Evolutionary conservation across 768 basidiomycete genomes (phyloP).

Genomic region (Suillus weaverae): DNA sequence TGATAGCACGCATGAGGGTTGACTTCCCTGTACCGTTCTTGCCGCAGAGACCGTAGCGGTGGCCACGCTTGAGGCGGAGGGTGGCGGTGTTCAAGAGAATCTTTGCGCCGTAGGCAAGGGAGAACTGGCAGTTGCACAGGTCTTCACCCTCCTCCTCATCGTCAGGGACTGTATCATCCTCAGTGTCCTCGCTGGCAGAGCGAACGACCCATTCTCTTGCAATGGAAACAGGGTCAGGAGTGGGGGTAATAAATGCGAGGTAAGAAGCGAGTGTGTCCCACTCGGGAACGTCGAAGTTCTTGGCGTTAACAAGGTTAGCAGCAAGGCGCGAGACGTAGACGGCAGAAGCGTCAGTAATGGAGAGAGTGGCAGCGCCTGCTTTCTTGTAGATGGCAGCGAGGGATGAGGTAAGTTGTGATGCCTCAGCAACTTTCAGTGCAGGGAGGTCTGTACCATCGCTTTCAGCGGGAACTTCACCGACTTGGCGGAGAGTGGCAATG

Average conservation of each 20-base stretch:
- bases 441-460: constrained; percentile 92
- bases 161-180: constrained; percentile 65
- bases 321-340: constrained; percentile 80
- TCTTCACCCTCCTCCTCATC: constrained; percentile 99
- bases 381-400: constrained; percentile 87
- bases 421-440: constrained; percentile 76
- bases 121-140: constrained; percentile 98
- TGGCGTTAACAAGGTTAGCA: constrained; percentile 81
- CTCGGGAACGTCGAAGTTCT: constrained; percentile 87
- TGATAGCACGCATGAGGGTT: constrained; percentile 90
- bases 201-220: constrained; percentile 87
- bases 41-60: constrained; percentile 98
- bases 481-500: constrained; percentile 93
- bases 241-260: constrained; percentile 63
- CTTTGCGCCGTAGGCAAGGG: constrained; percentile 98
- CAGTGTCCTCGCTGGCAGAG: constrained; percentile 76
- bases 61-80: constrained; percentile 96
- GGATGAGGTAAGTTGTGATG: constrained; percentile 60
- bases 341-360: constrained; percentile 55
- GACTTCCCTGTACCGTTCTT: constrained; percentile 99
- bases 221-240: constrained; percentile 66
- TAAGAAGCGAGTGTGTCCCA: constrained; percentile 85
- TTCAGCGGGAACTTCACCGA: constrained; percentile 81
- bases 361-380: constrained; percentile 58
- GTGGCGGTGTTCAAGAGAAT: constrained; percentile 95